Evolutionary conservation across 2,329 filamentous ascomycete genomes (phyloP), one percentile per base, ranked within the genome.

Genomic region (Beauveria medogensis): DNA sequence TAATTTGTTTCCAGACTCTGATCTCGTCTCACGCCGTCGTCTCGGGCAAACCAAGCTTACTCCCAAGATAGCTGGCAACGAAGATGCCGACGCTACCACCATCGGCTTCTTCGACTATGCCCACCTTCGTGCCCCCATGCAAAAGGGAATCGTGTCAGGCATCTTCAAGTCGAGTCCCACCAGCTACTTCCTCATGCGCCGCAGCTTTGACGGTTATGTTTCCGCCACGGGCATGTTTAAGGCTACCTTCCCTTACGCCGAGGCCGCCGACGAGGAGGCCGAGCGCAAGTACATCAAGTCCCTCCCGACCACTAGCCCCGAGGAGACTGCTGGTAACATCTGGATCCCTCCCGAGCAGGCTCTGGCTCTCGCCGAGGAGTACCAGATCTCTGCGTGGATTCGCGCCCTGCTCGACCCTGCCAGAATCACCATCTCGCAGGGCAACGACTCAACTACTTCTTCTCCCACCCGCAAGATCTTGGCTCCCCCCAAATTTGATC

Each of bases 101-200:
- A 80, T 94, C 63, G 91, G 91, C 56, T 85, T 88, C 52, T 96
- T 99, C 72, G 94, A 97, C 75, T 99, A 99, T 74, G 93, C 92
- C 65, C 94, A 99, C 73, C 82, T 99, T 55, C 89, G 93, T 70
- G 93, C 92, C 63, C 93, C 94, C 16, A 78, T 99, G 52, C 94
- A 94, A 55, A 94, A 92, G 75, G 92, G 94, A 65, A 87, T 97
- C 67, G 85, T 87, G 30, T 96, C 92, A 6, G 94, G 94, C 70
- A 95, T 99, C 69, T 97, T 97, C 79, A 88, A 90, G 69, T 88
- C 87, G 63, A 87, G 87, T 71, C 93, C 94, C 5, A 91, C 91
- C 72, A 94, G 91, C 67, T 99, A 99, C 77, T 99, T 97, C 74
- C 78, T 99, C 68, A 99, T 99, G 90, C 87, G 91, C 75, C 88